Evolutionary conservation across 1,284 basidiomycete species (phyloP).

Genomic region (Megacollybia platyphylla): DNA sequence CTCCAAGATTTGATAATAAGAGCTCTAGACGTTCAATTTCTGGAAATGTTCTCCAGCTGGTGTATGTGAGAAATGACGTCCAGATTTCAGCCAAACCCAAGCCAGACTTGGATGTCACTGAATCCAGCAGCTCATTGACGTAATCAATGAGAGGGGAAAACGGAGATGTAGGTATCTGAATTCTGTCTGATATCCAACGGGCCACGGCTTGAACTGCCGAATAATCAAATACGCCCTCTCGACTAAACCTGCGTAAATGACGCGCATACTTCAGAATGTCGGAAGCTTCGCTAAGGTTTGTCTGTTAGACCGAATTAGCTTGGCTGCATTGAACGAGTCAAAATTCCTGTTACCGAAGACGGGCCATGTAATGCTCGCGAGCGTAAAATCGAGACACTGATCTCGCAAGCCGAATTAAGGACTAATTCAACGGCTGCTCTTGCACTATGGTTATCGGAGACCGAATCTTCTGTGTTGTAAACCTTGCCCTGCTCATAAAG

Average conservation of each 20-base stretch:
- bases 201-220: constrained; percentile 31
- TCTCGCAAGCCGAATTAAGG: background rate
- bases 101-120: constrained; percentile 39
- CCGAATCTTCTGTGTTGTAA: background rate
- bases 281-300: constrained; percentile 9
- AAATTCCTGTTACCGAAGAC: too few relatives aligned
- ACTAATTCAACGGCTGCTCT: background rate
- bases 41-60: constrained; percentile 7
- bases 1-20: background rate
- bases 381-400: background rate
- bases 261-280: constrained; percentile 21
- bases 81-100: constrained; percentile 44
- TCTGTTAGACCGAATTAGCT: background rate
- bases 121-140: constrained; percentile 21
- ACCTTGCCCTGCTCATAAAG: background rate
- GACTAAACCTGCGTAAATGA: constrained; percentile 18
- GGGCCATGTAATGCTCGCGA: too few relatives aligned
- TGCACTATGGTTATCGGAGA: background rate
- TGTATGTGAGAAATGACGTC: constrained; percentile 24
- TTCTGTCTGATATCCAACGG: constrained; percentile 24
- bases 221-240: constrained; percentile 25
- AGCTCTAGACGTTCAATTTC: constrained; percentile 5
- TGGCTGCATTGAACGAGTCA: too few relatives aligned
- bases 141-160: constrained; percentile 19
- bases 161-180: constrained; percentile 18